These are phyloP conservation scores for Hevea brasiliensis DNA, from an alignment of 345 rosid species.

Conservation along the genomic window DNA sequence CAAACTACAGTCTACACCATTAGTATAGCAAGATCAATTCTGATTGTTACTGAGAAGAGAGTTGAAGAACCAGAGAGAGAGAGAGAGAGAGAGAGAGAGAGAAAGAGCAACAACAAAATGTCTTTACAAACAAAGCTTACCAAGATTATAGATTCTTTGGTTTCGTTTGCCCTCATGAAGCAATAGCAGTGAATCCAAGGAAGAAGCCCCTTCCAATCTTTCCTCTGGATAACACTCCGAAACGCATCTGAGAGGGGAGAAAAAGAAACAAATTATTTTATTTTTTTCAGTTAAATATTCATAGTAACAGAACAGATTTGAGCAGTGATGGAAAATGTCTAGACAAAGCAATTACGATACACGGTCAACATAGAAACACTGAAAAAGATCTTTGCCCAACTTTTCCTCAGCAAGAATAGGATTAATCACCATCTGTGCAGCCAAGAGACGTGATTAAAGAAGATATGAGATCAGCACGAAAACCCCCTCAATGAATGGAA, in stretches of 20 bases:
- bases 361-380: neutral
- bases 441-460: neutral
- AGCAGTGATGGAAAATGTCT: neutral
- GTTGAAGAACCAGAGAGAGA: too few relatives aligned
- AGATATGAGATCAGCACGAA: neutral
- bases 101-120: neutral
- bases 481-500: neutral
- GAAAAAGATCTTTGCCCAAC: neutral
- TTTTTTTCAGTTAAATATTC: slow-evolving; percentile 10
- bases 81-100: too few relatives aligned
- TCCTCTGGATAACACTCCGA: slow-evolving; percentile 50
- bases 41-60: neutral
- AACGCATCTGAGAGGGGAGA: slow-evolving; percentile 59
- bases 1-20: too few relatives aligned
- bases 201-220: slow-evolving; percentile 69
- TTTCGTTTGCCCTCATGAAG: slow-evolving; percentile 79
- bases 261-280: slow-evolving; percentile 1
- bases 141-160: slow-evolving; percentile 52
- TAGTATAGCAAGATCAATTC: neutral
- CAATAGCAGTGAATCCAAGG: slow-evolving; percentile 93
- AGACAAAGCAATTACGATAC: slow-evolving; percentile 1
- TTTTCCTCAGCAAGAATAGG: neutral
- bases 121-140: slow-evolving; percentile 41
- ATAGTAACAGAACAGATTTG: slow-evolving; percentile 4
- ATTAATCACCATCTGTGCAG: neutral